phyloP scores from a whole-genome alignment of 2,329 filamentous ascomycete species.

The Botrytis aclada region DNA sequence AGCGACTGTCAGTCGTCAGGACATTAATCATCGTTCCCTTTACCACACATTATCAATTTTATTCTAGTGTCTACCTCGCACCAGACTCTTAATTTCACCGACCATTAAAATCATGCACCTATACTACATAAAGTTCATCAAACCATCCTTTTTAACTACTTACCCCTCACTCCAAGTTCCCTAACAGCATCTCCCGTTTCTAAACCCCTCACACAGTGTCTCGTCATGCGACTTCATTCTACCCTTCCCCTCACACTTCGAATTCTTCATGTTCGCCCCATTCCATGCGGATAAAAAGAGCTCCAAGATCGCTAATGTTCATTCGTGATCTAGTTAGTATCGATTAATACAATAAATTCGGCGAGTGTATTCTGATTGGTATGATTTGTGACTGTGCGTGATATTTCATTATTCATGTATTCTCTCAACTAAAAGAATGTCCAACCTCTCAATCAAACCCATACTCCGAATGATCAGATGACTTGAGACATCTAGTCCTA shows the following conservation, averaged over 20 bases:
- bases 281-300: not conserved
- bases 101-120: not conserved
- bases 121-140: too few relatives aligned
- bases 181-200: not conserved
- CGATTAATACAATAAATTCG: not conserved
- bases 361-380: not conserved
- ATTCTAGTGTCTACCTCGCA: not conserved
- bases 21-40: not conserved
- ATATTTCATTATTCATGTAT: not conserved
- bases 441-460: not conserved
- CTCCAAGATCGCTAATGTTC: not conserved
- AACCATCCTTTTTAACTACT: not conserved
- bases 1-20: not conserved
- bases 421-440: not conserved
- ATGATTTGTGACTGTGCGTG: not conserved
- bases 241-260: constrained; percentile 22
- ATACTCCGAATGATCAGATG: not conserved
- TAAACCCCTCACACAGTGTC: constrained; percentile 31
- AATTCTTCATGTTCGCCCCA: constrained; percentile 24
- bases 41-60: not conserved
- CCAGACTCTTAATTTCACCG: too few relatives aligned
- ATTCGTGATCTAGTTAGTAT: not conserved
- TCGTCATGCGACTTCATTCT: constrained; percentile 28
- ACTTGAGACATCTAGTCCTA: not conserved
- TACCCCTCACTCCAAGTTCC: too few relatives aligned